A percentile compares a stretch with the other conserved stretches of the same genome.
These are phyloP conservation scores for Mytilinidion resinicola DNA, from an alignment of 495 filamentous ascomycete species.

Conservation along the genomic window DNA sequence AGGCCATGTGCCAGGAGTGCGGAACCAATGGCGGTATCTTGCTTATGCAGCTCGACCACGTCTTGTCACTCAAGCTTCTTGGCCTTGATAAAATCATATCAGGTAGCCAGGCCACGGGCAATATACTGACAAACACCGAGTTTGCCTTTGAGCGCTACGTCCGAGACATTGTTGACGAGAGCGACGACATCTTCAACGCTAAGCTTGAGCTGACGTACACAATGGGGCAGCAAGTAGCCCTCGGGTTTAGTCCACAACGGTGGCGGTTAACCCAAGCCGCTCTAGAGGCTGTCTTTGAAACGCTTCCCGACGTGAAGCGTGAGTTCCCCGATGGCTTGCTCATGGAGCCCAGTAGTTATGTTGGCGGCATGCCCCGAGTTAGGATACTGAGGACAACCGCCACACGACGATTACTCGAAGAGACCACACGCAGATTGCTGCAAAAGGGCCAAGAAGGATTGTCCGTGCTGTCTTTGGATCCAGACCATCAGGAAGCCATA, in stretches of 20 bases:
- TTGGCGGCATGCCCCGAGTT: constrained; percentile 41
- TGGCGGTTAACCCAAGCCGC: constrained; percentile 57
- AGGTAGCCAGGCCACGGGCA: constrained; percentile 20
- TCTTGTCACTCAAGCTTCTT: constrained; percentile 63
- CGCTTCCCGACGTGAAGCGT: constrained; percentile 19
- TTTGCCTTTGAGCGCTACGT: constrained; percentile 20
- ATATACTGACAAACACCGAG: constrained; percentile 17
- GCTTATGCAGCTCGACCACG: constrained; percentile 60
- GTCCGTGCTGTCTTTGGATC: constrained; percentile 37
- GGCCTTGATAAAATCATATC: constrained; percentile 46
- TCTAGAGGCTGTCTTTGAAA: constrained; percentile 40
- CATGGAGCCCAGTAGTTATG: constrained; percentile 19
- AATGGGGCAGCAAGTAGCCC: constrained; percentile 49
- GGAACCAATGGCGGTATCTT: constrained; percentile 46
- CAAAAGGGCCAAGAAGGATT: constrained; percentile 33
- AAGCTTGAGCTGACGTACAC: constrained; percentile 52
- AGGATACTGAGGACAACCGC: constrained; percentile 40
- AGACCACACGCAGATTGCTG: constrained; percentile 37
- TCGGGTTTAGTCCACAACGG: constrained; percentile 52
- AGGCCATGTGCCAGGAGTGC: constrained; percentile 43
- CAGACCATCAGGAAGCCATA: constrained; percentile 31
- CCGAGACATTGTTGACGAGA: constrained; percentile 35
- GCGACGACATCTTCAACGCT: constrained; percentile 31
- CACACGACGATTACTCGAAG: constrained; percentile 28
- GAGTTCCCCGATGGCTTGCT: constrained; percentile 39